These are phyloP conservation scores for Saturnispora hagleri DNA, from an alignment of 805 yeast genomes.

Conservation along the genomic window DNA sequence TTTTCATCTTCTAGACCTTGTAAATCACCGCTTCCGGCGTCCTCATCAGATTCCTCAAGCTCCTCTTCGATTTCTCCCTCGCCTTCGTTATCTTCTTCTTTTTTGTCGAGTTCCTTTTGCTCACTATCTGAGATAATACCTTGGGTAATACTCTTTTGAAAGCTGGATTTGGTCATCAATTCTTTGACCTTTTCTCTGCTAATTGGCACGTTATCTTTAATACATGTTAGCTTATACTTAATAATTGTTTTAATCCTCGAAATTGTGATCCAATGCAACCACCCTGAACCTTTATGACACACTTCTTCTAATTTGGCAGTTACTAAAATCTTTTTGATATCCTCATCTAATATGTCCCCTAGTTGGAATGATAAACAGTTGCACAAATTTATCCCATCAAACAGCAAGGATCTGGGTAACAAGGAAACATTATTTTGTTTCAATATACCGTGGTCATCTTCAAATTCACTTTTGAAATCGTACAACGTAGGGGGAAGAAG, in stretches of 20 bases:
- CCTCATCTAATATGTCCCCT: conserved; percentile 66
- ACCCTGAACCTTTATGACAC: conserved; percentile 64
- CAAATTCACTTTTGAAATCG: conserved; percentile 14
- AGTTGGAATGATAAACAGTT: conserved; percentile 65
- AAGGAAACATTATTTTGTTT: conserved; percentile 17
- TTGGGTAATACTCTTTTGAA: conserved; percentile 14
- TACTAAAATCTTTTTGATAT: conserved; percentile 38
- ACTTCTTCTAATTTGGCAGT: conserved; percentile 30
- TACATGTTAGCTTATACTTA: conserved; percentile 58
- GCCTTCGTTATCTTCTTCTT: conserved; percentile 19
- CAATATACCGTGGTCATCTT: conserved; percentile 18
- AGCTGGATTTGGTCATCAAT: conserved; percentile 31
- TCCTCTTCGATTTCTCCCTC: conserved; percentile 10
- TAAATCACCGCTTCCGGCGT: conserved; percentile 30
- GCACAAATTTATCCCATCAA: conserved; percentile 67
- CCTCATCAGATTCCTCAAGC: conserved; percentile 19
- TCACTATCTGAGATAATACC: conserved; percentile 14
- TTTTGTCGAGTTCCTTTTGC: conserved; percentile 22
- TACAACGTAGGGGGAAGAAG: conserved; percentile 21
- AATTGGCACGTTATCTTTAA: conserved; percentile 43
- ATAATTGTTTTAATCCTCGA: conserved; percentile 59
- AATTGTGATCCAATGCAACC: conserved; percentile 61
- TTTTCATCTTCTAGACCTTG: conserved; percentile 20
- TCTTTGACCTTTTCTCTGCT: conserved; percentile 34
- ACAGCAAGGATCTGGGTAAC: conserved; percentile 43